phyloP scores from a whole-genome alignment of 1,139 yeast species.

The Hansenula lynferdii region DNA sequence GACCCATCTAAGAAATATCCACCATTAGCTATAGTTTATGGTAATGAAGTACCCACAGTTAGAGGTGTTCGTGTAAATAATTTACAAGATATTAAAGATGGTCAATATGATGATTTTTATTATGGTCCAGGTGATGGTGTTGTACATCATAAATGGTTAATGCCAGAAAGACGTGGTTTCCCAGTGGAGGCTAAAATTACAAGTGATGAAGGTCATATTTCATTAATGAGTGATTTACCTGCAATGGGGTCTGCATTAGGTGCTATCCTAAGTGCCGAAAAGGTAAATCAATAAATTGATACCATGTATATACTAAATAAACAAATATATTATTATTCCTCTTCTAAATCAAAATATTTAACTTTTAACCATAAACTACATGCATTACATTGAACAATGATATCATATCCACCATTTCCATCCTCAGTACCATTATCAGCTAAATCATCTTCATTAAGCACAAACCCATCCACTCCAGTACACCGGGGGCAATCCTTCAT shows the following conservation, averaged over 20 bases:
- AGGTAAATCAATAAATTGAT: constrained; percentile 13
- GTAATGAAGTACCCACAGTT: constrained; percentile 78
- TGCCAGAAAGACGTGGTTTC: constrained; percentile 75
- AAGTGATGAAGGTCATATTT: constrained; percentile 72
- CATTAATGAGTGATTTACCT: constrained; percentile 66
- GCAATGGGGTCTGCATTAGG: constrained; percentile 67
- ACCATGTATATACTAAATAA: no score
- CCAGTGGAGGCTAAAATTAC: constrained; percentile 64
- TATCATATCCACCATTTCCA: constrained; percentile 55
- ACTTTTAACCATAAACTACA: constrained; percentile 86
- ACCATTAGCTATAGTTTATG: constrained; percentile 78
- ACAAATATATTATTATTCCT: constrained; percentile 12
- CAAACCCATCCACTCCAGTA: constrained; percentile 47
- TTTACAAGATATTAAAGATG: constrained; percentile 58
- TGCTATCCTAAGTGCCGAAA: constrained; percentile 54
- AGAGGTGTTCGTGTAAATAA: constrained; percentile 68
- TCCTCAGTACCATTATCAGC: constrained; percentile 43
- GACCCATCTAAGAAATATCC: constrained; percentile 56
- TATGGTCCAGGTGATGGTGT: constrained; percentile 96
- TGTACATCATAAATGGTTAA: constrained; percentile 72
- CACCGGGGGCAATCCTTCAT: constrained; percentile 71
- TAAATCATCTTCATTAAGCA: constrained; percentile 55
- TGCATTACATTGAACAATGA: constrained; percentile 71
- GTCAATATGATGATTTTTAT: constrained; percentile 68
- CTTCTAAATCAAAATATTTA: constrained; percentile 46